Conservation (phyloP, 225 moss, liverwort and hornwort species). For the Takakia lepidozioides region DNA sequence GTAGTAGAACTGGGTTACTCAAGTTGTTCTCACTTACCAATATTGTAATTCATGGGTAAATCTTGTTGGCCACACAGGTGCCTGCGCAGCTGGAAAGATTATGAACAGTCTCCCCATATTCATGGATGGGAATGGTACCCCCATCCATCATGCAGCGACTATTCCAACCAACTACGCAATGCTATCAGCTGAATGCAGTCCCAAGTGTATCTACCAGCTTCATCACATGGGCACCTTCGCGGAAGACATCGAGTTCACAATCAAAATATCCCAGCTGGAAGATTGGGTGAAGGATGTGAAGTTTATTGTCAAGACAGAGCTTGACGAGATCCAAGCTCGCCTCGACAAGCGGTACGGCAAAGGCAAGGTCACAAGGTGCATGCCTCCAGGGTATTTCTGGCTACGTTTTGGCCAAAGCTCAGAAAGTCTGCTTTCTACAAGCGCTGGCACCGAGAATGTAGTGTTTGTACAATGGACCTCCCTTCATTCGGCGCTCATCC, state of each 20-base stretch:
- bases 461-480: slow-evolving; percentile 24
- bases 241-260: slow-evolving; percentile 22
- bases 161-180: slow-evolving; percentile 40
- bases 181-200: slow-evolving; percentile 33
- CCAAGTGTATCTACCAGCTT: slow-evolving; percentile 4
- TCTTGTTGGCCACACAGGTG: too few relatives aligned
- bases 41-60: too few relatives aligned
- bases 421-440: slow-evolving; percentile 20
- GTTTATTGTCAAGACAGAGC: slow-evolving; percentile 25
- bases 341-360: slow-evolving; percentile 16
- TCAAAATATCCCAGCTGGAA: slow-evolving; percentile 18
- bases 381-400: slow-evolving; percentile 60
- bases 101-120: slow-evolving; percentile 7
- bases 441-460: slow-evolving; percentile 34
- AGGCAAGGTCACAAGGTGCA: slow-evolving; percentile 33
- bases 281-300: slow-evolving; percentile 48
- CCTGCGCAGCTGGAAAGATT: slow-evolving; percentile 8
- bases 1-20: too few relatives aligned
- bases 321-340: slow-evolving; percentile 14
- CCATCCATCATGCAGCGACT: slow-evolving; percentile 19
- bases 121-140: slow-evolving; percentile 25
- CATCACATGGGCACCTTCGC: slow-evolving; percentile 1
- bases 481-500: slow-evolving; percentile 13
- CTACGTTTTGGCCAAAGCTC: slow-evolving; percentile 36
- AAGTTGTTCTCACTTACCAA: too few relatives aligned